Percentiles rank a stretch among this genome's conserved stretches.
Evolutionary conservation across 2,329 filamentous ascomycete genomes (phyloP).

Genomic region (Xylaria sp.): DNA sequence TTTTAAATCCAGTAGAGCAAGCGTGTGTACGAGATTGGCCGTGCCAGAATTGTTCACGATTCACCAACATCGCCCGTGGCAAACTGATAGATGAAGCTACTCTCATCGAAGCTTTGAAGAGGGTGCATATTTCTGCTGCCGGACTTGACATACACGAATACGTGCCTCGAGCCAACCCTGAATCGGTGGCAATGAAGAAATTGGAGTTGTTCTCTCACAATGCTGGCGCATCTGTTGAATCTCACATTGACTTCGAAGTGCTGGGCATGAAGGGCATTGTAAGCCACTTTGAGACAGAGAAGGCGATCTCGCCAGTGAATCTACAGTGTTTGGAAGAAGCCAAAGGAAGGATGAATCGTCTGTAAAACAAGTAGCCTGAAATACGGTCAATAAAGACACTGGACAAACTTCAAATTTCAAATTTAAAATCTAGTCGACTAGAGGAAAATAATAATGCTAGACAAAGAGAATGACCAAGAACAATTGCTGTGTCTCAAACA

Average conservation of each 20-base stretch:
- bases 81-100: constrained; percentile 61
- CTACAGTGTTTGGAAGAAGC: constrained; percentile 24
- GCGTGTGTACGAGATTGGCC: no score
- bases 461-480: no score
- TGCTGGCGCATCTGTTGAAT: constrained; percentile 33
- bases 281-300: constrained; percentile 27
- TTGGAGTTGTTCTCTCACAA: constrained; percentile 33
- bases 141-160: constrained; percentile 49
- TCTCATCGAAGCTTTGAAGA: constrained; percentile 45
- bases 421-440: no score
- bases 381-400: neutral
- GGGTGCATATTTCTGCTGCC: constrained; percentile 44
- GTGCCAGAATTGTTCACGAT: constrained; percentile 48
- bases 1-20: no score
- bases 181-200: constrained; percentile 46
- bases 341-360: constrained; percentile 18
- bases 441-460: no score
- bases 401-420: no score
- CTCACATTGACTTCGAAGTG: constrained; percentile 33
- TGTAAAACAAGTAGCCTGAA: constrained; percentile 10
- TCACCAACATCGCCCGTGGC: constrained; percentile 57
- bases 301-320: constrained; percentile 35
- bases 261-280: constrained; percentile 36
- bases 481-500: no score
- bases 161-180: constrained; percentile 56